These are phyloP conservation scores for Cyberlindnera bimundalis DNA, from an alignment of 805 yeast species.

Conservation along the genomic window DNA sequence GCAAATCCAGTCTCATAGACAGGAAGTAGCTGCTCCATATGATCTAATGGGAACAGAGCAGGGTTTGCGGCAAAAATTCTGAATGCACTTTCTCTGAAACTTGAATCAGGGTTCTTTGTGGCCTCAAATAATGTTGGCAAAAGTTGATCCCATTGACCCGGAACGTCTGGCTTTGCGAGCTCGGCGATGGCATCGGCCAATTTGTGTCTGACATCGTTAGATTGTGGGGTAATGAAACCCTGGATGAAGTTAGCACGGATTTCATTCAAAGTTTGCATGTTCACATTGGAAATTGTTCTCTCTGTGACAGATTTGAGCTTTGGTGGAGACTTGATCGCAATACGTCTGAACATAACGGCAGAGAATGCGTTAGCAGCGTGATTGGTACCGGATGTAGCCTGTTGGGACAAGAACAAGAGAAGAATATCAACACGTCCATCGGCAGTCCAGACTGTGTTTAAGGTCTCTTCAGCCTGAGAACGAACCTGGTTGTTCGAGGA, in stretches of 20 bases:
- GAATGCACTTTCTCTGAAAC: conserved; percentile 85
- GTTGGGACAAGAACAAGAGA: conserved; percentile 76
- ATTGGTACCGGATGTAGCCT: conserved; percentile 60
- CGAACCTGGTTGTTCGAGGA: conserved; percentile 77
- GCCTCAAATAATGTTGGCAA: conserved; percentile 74
- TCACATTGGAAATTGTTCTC: conserved; percentile 71
- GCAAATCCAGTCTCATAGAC: conserved; percentile 78
- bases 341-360: conserved; percentile 86
- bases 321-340: conserved; percentile 77
- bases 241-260: conserved; percentile 63
- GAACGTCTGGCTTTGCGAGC: conserved; percentile 67
- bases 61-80: conserved; percentile 87
- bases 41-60: conserved; percentile 60
- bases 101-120: conserved; percentile 49
- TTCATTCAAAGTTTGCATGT: conserved; percentile 53
- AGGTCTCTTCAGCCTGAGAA: conserved; percentile 68
- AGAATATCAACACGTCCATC: conserved; percentile 64
- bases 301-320: conserved; percentile 62
- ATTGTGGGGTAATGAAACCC: conserved; percentile 69
- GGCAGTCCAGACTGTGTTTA: conserved; percentile 75
- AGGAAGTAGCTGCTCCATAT: conserved; percentile 54
- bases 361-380: conserved; percentile 65
- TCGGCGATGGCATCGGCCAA: conserved; percentile 93
- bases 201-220: conserved; percentile 83
- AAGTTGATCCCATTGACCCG: conserved; percentile 71